Evolutionary conservation across 2,329 filamentous ascomycete genomes (phyloP), one percentile per base, ranked within the genome.

Genomic region (Calonectria hawksworthii): DNA sequence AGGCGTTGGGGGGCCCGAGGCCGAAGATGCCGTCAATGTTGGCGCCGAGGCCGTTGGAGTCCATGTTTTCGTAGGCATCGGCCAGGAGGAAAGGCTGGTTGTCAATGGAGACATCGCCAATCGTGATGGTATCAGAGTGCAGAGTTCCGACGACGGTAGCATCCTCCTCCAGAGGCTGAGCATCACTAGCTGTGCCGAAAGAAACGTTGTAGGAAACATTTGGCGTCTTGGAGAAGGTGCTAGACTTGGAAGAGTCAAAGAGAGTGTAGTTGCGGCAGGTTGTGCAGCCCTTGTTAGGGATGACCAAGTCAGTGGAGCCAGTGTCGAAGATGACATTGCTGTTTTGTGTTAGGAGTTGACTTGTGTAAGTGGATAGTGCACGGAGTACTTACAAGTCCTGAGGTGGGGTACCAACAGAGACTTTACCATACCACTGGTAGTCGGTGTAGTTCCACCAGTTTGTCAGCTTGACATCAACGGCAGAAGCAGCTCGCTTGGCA

Each of bases 321-420:
- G 83, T 85, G 72, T 85, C 83, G 51, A 83, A 81, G 54, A 83
- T 76, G 38, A 85, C 82, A 23, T 80, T 82, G 73, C 83, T 84
- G 23, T 14, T 11, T 4, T 1, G n/a, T 38, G 50, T 75, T 52
- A 38, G 36, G 23, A 14, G 18, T 36, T 13, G 1, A 14, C 26
- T 36, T 13, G 1, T 21, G 2, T 21, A 32, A 21, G 4, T 4
- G 23, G 14, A 10, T 7, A 4, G n/a, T 28, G 2, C 14, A n/a
- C 18, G 8, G 4, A 66, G 34, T 2, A 80, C 82, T 76, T 79
- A 83, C 83, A 83, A 78, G 8, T 79, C 80, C 59, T 83, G 82
- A 28, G 67, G 71, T 1, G 77, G 78, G 2, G 76, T 78, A 18
- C 78, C 78, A 30, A 79, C 74, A 34, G 76, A 73, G 16, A 76